Evolutionary conservation across 2,329 filamentous ascomycete genomes (phyloP).

Genomic region (Diplodia corticola): DNA sequence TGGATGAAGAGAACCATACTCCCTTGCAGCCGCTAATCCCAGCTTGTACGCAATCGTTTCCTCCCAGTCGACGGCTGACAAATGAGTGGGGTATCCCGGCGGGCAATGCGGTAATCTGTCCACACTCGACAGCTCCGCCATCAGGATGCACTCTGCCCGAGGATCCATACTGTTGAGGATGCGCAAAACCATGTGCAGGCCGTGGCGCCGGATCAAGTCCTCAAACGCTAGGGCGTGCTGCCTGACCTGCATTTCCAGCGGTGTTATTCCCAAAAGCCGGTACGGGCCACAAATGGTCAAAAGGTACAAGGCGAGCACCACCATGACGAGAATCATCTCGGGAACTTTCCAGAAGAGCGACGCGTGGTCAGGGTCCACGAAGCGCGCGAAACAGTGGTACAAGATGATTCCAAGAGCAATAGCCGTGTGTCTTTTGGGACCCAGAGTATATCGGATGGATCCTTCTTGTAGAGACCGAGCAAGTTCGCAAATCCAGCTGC

Average conservation of each 20-base stretch:
- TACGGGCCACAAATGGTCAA: too few species aligned
- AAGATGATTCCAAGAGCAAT: too few species aligned
- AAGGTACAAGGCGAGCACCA: too few species aligned
- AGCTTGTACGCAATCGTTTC: neutral
- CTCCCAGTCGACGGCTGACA: neutral
- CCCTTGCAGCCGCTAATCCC: neutral
- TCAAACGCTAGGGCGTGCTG: neutral
- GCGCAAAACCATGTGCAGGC: neutral
- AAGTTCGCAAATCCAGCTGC: too few species aligned
- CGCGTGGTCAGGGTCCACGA: too few species aligned
- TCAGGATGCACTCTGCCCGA: neutral
- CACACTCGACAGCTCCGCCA: neutral
- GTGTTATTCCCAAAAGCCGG: neutral
- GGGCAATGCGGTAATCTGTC: neutral
- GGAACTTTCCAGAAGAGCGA: too few species aligned
- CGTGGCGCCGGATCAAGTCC: neutral
- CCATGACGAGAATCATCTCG: too few species aligned
- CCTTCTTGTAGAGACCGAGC: too few species aligned
- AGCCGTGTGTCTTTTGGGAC: too few species aligned
- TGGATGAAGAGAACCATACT: neutral
- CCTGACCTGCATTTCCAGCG: neutral
- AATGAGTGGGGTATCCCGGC: neutral
- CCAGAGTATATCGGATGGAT: too few species aligned
- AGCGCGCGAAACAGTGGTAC: too few species aligned
- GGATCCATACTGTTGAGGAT: neutral